Percentiles rank a stretch among this genome's conserved stretches.
Conservation (phyloP, 352 stramenopile genomes). For the Phytopythium chamaehyphon region DNA sequence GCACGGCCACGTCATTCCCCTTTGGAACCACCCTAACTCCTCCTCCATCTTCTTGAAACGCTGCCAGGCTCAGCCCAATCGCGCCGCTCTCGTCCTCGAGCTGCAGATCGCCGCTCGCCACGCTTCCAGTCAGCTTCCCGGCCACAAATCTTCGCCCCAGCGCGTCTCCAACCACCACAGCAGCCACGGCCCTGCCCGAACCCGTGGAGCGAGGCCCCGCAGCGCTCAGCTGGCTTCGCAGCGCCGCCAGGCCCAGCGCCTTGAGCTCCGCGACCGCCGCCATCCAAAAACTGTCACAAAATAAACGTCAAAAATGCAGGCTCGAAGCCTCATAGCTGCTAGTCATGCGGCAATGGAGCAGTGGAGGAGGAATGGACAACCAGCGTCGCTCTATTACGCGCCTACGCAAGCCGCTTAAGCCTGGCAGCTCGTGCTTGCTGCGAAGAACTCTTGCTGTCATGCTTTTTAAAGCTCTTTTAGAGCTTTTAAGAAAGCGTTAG, state of each 20-base stretch:
- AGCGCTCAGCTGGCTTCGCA: background rate
- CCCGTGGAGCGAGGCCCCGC: background rate
- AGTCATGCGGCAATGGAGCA: too few species aligned
- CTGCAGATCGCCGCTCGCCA: slow-evolving; percentile 4
- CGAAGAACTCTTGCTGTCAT: too few species aligned
- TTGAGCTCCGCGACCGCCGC: slow-evolving; percentile 1
- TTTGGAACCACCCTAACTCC: too few species aligned
- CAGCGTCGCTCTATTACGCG: too few species aligned
- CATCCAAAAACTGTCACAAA: background rate
- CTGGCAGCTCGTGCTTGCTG: too few species aligned
- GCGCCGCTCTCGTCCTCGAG: background rate
- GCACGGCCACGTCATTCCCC: too few species aligned
- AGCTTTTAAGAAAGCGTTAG: background rate
- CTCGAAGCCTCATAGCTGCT: too few species aligned
- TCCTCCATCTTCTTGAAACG: background rate
- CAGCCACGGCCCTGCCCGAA: background rate
- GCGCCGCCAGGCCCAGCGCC: slow-evolving; percentile 1
- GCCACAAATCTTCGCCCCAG: slow-evolving; percentile 3
- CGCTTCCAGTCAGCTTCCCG: background rate
- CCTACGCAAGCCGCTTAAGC: too few species aligned
- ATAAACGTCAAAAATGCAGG: too few species aligned
- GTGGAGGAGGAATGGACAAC: too few species aligned
- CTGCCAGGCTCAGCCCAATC: background rate
- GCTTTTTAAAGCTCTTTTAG: too few species aligned
- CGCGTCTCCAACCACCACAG: background rate